Base-by-base conservation (phyloP, 139 green algal species). In the Deuterostichococcus epilithicus region DNA sequence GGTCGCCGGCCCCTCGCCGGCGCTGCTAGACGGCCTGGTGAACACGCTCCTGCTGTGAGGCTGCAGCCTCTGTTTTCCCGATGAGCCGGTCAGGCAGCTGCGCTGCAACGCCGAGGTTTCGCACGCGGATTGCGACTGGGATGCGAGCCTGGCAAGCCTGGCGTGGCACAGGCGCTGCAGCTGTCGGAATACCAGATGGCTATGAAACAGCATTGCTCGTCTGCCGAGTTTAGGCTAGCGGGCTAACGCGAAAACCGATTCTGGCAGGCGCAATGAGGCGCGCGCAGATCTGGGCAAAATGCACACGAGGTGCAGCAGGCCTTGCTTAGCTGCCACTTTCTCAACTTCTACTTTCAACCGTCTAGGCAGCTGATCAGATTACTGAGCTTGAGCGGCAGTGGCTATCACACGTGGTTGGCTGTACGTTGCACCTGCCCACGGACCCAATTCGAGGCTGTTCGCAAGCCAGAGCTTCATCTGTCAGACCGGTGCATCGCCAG, bases 241-340 rank as follows among this genome's bases (percentile, higher is more conserved):
- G 15, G 28, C 65, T 37, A 70, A 36, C 23, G 15, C 34, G 65
- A 22, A 15, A 22, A 15, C n/a, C 26, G 65, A 1, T 23, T 35
- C n/a, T n/a, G n/a, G n/a, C n/a, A n/a, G n/a, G n/a, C n/a, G n/a
- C n/a, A n/a, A n/a, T n/a, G n/a, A n/a, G n/a, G n/a, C n/a, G n/a
- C n/a, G n/a, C n/a, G n/a, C n/a, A n/a, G n/a, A n/a, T n/a, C n/a
- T n/a, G n/a, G n/a, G n/a, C n/a, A n/a, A n/a, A n/a, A n/a, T n/a
- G n/a, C n/a, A n/a, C n/a, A n/a, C n/a, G n/a, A n/a, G 60, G 42
- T 35, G 42, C 42, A 68, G 45, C 23, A 20, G 20, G 26, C 47
- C 42, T 44, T 38, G 30, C 38, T 67, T 35, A 76, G 10, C 45
- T 76, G 33, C 44, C 72, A 33, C 6, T 68, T 76, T 35, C 67